phyloP scores from a whole-genome alignment of 306 rosid species.

The Cucurbita maxima region DNA sequence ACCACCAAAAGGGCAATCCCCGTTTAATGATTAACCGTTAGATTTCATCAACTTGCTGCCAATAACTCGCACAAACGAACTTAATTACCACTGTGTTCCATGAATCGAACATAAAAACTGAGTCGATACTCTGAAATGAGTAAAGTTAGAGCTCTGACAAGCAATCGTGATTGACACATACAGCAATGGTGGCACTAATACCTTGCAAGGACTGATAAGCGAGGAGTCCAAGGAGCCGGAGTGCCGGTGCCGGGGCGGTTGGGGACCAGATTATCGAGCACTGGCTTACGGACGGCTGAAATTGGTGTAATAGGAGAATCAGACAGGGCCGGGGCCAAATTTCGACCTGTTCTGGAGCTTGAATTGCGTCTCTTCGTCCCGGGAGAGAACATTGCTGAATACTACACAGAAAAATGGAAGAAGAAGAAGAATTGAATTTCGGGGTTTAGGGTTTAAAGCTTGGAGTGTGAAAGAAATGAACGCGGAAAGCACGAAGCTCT shows the following conservation, averaged over 20 bases:
- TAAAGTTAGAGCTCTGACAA: not conserved
- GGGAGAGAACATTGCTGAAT: conserved; percentile 50
- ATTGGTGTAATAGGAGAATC: conserved; percentile 58
- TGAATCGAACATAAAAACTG: not conserved
- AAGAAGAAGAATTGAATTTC: not conserved
- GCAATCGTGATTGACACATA: not conserved
- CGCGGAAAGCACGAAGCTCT: not conserved
- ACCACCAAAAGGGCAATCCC: not conserved
- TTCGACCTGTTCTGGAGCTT: conserved; percentile 15
- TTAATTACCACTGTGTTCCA: not conserved
- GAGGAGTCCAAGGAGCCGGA: conserved; percentile 96
- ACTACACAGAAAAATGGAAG: not conserved
- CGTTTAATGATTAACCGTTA: not conserved
- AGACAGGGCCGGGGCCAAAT: conserved; percentile 1
- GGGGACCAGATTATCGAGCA: conserved; percentile 27
- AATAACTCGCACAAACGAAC: not conserved
- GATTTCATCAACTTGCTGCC: not conserved
- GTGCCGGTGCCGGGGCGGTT: conserved; percentile 82
- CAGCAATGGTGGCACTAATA: not conserved
- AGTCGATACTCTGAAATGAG: not conserved
- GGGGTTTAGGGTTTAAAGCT: conserved; percentile 24
- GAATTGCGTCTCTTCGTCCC: conserved; percentile 49
- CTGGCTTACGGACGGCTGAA: conserved; percentile 21
- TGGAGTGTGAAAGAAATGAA: not conserved
- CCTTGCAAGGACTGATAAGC: conserved; percentile 89